These are phyloP conservation scores for Babesia divergens DNA, from an alignment of 169 alveolate species.

Conservation along the genomic window DNA sequence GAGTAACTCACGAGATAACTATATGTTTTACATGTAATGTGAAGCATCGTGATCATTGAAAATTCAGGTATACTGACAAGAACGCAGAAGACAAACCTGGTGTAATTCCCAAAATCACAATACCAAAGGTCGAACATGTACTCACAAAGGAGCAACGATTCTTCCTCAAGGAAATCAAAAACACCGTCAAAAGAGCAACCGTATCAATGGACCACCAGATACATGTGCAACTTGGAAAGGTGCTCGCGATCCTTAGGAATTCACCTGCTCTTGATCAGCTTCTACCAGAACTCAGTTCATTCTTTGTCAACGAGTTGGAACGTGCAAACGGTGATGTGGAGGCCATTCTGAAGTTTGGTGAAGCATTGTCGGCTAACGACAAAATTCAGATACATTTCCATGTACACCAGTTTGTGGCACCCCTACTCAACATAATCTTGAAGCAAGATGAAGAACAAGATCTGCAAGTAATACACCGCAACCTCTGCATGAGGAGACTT, in stretches of 20 bases:
- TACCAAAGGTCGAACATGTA: constrained; percentile 57
- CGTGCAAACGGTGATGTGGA: constrained; percentile 8
- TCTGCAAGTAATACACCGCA: constrained; percentile 19
- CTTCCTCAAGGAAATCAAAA: constrained; percentile 61
- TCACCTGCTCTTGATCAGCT: constrained; percentile 67
- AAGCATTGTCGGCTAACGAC: constrained; percentile 49
- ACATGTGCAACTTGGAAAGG: constrained; percentile 48
- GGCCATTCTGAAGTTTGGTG: constrained; percentile 47
- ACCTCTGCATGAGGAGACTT: constrained; percentile 35
- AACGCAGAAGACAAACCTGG: constrained; percentile 15
- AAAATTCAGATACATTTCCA: constrained; percentile 60
- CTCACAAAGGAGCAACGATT: constrained; percentile 65
- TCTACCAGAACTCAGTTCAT: constrained; percentile 50
- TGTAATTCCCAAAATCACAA: background rate
- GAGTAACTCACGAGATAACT: background rate
- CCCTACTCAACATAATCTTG: constrained; percentile 36
- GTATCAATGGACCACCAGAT: constrained; percentile 50
- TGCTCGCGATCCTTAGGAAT: constrained; percentile 29
- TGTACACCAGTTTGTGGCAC: constrained; percentile 59
- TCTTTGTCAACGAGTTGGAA: constrained; percentile 47
- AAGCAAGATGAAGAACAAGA: constrained; percentile 34
- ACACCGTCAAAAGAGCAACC: constrained; percentile 54
- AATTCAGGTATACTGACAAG: background rate
- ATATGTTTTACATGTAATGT: background rate
- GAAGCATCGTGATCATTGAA: background rate